These are phyloP conservation scores for Gracilaria caudata DNA, from an alignment of 23 red algal genomes.

Conservation along the genomic window DNA sequence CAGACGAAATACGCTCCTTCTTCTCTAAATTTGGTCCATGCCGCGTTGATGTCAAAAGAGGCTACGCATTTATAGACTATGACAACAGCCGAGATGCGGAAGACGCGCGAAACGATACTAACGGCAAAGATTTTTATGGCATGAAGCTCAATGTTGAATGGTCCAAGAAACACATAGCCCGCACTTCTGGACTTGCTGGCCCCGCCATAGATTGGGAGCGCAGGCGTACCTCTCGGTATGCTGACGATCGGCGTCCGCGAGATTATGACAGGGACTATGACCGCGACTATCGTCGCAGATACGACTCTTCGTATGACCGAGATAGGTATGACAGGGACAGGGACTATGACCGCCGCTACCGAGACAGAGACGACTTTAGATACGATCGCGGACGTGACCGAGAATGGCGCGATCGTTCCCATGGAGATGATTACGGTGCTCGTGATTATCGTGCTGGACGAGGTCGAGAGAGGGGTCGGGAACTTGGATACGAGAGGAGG, in stretches of 20 bases:
- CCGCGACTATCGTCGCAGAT: conserved; percentile 40
- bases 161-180: conserved; percentile 66
- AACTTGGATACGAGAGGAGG: conserved; percentile 39
- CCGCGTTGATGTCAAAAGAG: conserved; percentile 71
- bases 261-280: conserved; percentile 68
- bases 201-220: conserved; percentile 46
- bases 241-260: conserved; percentile 48
- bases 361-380: conserved; percentile 28
- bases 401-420: conserved; percentile 39
- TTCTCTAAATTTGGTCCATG: conserved; percentile 81
- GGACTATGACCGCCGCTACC: conserved; percentile 60
- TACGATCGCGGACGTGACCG: conserved; percentile 62
- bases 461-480: conserved; percentile 41
- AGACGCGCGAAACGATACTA: conserved; percentile 60
- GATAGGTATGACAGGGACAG: conserved; percentile 47
- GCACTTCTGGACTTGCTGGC: conserved; percentile 19
- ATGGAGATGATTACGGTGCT: conserved; percentile 31
- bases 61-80: conserved; percentile 79
- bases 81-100: conserved; percentile 66
- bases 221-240: conserved; percentile 26
- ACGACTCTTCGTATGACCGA: conserved; percentile 31
- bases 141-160: conserved; percentile 69
- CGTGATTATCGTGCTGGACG: conserved; percentile 23
- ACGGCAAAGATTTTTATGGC: conserved; percentile 64
- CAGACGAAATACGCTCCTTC: conserved; percentile 58